These are phyloP conservation scores for Eimeria praecox DNA, from an alignment of 169 alveolate species.

Conservation along the genomic window DNA sequence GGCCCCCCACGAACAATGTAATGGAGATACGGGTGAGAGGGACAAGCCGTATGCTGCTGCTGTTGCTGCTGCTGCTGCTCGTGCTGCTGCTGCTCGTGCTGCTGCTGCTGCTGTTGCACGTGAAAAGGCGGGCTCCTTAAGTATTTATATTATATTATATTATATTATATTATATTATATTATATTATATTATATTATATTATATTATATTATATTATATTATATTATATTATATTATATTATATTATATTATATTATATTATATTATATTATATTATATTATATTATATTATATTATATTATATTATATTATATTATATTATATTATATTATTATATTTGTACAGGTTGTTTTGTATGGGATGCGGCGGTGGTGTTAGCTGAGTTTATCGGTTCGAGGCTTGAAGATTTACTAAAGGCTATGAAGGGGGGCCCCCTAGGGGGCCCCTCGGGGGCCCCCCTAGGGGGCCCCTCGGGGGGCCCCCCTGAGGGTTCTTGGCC, in stretches of 20 bases:
- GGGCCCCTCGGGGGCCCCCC: not conserved
- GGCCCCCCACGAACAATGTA: slow-evolving; percentile 34
- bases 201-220: not conserved
- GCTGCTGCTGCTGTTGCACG: not conserved
- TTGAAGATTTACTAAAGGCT: not conserved
- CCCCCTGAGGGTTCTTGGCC: not conserved
- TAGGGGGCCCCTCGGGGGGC: not conserved
- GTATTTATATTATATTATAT: too few species aligned
- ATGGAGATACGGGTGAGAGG: slow-evolving; percentile 45
- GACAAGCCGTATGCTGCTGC: not conserved
- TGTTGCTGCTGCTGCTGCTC: not conserved
- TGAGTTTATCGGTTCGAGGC: not conserved
- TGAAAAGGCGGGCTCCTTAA: not conserved
- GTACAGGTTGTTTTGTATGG: slow-evolving; percentile 57
- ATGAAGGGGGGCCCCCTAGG: not conserved
- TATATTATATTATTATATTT: not conserved
- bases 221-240: too few species aligned
- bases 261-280: not conserved
- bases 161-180: too few species aligned
- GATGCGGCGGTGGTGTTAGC: slow-evolving; percentile 32
- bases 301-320: not conserved
- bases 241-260: not conserved
- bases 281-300: too few species aligned
- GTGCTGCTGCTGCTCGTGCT: not conserved
- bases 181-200: not conserved